Conservation (phyloP, 2,329 filamentous ascomycete species). For the Trichoderma endophyticum region DNA sequence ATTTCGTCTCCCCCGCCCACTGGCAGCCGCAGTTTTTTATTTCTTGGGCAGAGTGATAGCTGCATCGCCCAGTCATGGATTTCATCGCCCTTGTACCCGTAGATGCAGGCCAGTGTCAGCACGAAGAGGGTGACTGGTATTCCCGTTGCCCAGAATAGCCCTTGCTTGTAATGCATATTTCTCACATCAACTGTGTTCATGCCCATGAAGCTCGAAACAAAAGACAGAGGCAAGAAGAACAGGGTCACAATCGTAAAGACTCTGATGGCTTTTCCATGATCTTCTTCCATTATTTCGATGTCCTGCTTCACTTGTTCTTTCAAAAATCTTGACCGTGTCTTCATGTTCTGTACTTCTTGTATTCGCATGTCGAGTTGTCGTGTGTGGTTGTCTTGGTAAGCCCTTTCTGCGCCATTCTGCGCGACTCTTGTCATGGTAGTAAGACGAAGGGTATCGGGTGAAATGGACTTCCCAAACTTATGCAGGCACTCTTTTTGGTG, state of each 20-base stretch:
- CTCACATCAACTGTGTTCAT: slow-evolving; percentile 45
- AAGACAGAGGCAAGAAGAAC: slow-evolving; percentile 32
- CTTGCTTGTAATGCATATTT: slow-evolving; percentile 37
- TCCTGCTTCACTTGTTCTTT: slow-evolving; percentile 27
- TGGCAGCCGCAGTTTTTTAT: background rate
- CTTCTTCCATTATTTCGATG: slow-evolving; percentile 29
- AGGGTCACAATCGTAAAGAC: slow-evolving; percentile 41
- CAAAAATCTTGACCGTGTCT: slow-evolving; percentile 11
- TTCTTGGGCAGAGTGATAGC: background rate
- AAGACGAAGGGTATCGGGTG: background rate
- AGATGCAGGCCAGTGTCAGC: slow-evolving; percentile 26
- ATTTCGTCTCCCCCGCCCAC: background rate
- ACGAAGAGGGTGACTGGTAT: slow-evolving; percentile 37
- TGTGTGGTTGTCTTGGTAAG: background rate
- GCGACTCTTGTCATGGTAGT: background rate
- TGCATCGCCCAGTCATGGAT: slow-evolving; percentile 8
- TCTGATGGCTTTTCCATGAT: slow-evolving; percentile 32
- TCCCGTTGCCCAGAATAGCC: slow-evolving; percentile 40
- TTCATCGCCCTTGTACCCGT: slow-evolving; percentile 24
- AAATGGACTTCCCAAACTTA: background rate
- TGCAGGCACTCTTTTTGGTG: background rate
- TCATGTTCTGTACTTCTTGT: background rate
- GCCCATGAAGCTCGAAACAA: slow-evolving; percentile 35
- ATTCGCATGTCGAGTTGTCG: background rate
- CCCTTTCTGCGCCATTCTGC: background rate